phyloP scores from a whole-genome alignment of 164 flowering plant genomes.

The Cinnamomum micranthum region DNA sequence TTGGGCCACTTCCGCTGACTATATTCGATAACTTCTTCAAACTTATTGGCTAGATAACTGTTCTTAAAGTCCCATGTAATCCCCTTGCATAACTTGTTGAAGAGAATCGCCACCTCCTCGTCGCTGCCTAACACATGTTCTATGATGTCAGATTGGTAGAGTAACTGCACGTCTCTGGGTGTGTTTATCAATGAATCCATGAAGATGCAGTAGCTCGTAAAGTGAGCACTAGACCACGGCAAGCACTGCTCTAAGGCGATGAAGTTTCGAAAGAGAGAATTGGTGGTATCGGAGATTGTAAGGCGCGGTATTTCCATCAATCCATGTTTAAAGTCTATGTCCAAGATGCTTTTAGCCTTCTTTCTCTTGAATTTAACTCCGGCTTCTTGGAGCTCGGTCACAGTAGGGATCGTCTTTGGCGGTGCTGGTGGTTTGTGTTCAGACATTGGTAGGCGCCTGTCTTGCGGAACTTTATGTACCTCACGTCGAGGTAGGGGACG shows the following conservation, averaged over 20 bases:
- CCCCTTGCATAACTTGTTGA: conserved; percentile 6
- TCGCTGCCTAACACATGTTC: conserved; percentile 1
- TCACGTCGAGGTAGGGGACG: too few species aligned
- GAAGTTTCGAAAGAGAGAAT: conserved; percentile 5
- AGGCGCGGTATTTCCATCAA: conserved; percentile 2
- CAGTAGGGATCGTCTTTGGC: neutral
- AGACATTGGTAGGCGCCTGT: neutral
- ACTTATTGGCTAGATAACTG: neutral
- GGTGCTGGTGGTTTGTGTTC: neutral
- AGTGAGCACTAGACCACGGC: neutral
- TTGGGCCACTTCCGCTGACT: neutral
- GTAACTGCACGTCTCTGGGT: neutral
- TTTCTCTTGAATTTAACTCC: conserved; percentile 3
- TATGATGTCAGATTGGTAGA: neutral
- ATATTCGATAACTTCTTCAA: neutral
- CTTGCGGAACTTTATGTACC: too few species aligned
- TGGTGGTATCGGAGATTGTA: neutral
- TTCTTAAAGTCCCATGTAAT: neutral
- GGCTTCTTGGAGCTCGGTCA: neutral
- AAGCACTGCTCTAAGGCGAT: conserved; percentile 7
- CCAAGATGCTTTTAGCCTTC: neutral
- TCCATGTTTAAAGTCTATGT: neutral
- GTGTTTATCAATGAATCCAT: conserved; percentile 3
- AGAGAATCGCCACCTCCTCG: neutral
- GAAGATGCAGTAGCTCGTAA: conserved; percentile 3